Evolutionary conservation across 805 yeast genomes (phyloP).

Genomic region (Metschnikowia hibisci): DNA sequence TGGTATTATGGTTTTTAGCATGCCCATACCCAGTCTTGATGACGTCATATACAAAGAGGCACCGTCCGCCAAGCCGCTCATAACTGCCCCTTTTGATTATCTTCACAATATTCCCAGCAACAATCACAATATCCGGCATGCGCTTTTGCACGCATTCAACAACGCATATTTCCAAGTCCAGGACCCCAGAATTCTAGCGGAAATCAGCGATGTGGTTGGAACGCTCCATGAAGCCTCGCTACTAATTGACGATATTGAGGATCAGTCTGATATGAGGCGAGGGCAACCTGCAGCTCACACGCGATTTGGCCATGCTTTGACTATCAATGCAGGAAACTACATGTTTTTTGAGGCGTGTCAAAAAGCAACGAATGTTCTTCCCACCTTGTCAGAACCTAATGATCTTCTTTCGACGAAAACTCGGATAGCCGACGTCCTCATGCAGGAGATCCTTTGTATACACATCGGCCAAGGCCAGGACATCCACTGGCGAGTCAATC

Average conservation of each 20-base stretch:
- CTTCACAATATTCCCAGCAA: constrained; percentile 31
- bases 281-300: constrained; percentile 79
- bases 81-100: constrained; percentile 30
- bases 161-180: constrained; percentile 29
- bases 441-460: constrained; percentile 72
- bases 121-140: constrained; percentile 28
- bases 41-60: background rate
- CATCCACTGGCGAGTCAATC: constrained; percentile 75
- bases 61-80: constrained; percentile 1
- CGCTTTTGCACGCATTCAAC: constrained; percentile 33
- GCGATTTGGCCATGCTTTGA: constrained; percentile 71
- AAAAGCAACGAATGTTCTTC: constrained; percentile 26
- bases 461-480: constrained; percentile 92
- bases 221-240: constrained; percentile 35
- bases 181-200: constrained; percentile 19
- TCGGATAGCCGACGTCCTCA: constrained; percentile 37
- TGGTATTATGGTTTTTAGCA: background rate
- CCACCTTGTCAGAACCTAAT: background rate
- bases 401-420: background rate
- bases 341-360: constrained; percentile 74
- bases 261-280: constrained; percentile 62
- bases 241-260: constrained; percentile 84
- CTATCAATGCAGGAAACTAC: constrained; percentile 79
- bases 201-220: constrained; percentile 28
- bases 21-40: constrained; percentile 6